Base-by-base conservation (phyloP, 345 rosid genomes). In the Rhizophora apiculata region DNA sequence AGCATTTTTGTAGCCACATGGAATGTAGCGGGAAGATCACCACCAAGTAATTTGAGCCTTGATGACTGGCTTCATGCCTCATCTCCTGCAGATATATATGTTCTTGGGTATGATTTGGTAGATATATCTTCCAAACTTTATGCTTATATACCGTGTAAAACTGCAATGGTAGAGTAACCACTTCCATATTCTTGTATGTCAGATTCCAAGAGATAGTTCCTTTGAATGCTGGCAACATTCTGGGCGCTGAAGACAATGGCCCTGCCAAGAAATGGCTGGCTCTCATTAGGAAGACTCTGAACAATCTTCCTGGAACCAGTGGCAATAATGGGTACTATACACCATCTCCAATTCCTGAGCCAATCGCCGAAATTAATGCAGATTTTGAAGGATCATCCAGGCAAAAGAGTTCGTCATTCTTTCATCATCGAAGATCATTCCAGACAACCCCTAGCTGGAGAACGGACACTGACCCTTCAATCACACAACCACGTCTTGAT, bases 191-290 rank as follows among this genome's bases (percentile, higher is more conserved):
- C 60, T 63, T 63, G 32, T 60, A 36, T 62, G 65, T 56, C 82
- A 95, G 99, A 48, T 95, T 95, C 83, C 99, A 95, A 82, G 99
- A 95, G 85, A 88, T 95, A 70, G 99, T 92, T 78, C 99, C 99
- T 80, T 82, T 95, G 66, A 95, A 90, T 79, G 96, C 99, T 46
- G 97, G 97, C 67, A 95, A 95, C 74, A 83, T 95, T 84, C 90
- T 95, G 52, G 99, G 96, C 36, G 89, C 96, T 57, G 99, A 95
- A 85, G 98, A 95, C 84, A 95, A 91, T 46, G 99, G 97, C 29
- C 99, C 98, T 59, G 97, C 98, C 67, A 90, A 95, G 62, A 95
- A 95, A 82, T 95, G 98, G 99, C 78, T 83, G 65, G 82, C 94
- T 48, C 88, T 92, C 32, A 85, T 95, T 48, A 83, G 94, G 51